Percentiles rank a stretch among this genome's conserved stretches.
Conservation (phyloP, 129 eudicot genomes). For the Heracleum sosnowskyi region DNA sequence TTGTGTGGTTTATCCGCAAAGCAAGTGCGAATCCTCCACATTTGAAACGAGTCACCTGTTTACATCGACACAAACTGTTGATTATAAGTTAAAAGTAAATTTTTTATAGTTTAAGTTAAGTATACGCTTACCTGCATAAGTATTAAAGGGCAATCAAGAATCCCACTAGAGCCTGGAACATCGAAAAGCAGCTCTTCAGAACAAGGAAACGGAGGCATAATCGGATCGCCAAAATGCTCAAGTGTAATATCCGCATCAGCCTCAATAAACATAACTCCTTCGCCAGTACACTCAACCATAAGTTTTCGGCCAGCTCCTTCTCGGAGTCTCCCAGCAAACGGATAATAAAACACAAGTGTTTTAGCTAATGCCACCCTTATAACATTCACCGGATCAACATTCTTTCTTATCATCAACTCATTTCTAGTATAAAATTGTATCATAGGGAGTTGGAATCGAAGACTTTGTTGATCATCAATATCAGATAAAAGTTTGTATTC, state of each 20-base stretch:
- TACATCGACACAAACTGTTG: background rate
- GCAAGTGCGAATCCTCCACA: constrained; percentile 31
- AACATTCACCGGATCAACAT: constrained; percentile 19
- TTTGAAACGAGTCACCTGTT: constrained; percentile 24
- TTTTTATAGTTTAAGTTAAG: no score
- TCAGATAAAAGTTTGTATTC: background rate
- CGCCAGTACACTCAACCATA: constrained; percentile 14
- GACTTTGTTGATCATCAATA: constrained; percentile 3
- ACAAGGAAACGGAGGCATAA: constrained; percentile 36
- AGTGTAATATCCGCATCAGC: constrained; percentile 37
- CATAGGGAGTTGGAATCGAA: background rate
- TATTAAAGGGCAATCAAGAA: constrained; percentile 22
- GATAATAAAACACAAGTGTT: constrained; percentile 24
- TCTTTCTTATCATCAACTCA: background rate
- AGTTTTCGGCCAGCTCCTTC: constrained; percentile 2
- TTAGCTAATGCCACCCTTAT: constrained; percentile 23
- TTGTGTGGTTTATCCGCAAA: constrained; percentile 12
- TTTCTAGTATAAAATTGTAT: background rate
- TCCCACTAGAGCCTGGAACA: constrained; percentile 26
- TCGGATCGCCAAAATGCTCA: constrained; percentile 18
- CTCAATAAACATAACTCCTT: constrained; percentile 39
- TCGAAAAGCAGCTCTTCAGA: constrained; percentile 32
- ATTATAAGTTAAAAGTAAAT: no score
- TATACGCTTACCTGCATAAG: constrained; percentile 28
- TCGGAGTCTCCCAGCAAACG: constrained; percentile 4